Percentiles rank a stretch among this genome's conserved stretches.
These are phyloP conservation scores for Lophiostoma macrostomum DNA, from an alignment of 495 filamentous ascomycete species.

Conservation along the genomic window DNA sequence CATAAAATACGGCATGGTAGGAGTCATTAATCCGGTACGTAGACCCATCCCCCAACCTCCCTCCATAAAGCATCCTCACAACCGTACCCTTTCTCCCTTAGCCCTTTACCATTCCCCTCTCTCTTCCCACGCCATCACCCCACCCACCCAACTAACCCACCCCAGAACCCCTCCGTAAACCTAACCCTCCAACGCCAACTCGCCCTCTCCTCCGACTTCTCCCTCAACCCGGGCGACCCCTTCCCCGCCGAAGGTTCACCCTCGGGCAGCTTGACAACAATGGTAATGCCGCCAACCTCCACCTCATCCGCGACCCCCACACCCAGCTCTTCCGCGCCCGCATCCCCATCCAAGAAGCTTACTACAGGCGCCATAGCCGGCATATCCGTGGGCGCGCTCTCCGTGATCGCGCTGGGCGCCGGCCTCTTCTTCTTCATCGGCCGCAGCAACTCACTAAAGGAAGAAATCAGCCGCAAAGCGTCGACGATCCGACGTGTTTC, in stretches of 20 bases:
- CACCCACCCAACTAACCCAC: background rate
- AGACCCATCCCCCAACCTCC: background rate
- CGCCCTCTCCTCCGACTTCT: slow-evolving; percentile 38
- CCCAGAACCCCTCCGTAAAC: slow-evolving; percentile 8
- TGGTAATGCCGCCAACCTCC: slow-evolving; percentile 24
- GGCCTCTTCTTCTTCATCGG: slow-evolving; percentile 27
- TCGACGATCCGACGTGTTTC: slow-evolving; percentile 7
- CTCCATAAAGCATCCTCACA: no score
- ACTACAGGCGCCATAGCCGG: slow-evolving; percentile 46
- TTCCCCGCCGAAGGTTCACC: slow-evolving; percentile 32
- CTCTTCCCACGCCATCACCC: background rate
- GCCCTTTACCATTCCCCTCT: background rate
- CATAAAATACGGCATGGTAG: slow-evolving; percentile 45
- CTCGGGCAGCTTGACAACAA: background rate
- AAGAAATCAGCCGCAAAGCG: slow-evolving; percentile 18
- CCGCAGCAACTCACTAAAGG: slow-evolving; percentile 4
- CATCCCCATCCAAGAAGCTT: no score
- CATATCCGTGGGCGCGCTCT: slow-evolving; percentile 41
- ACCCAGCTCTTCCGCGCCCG: background rate
- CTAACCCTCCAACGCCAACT: slow-evolving; percentile 35
- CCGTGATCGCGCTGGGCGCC: slow-evolving; percentile 27
- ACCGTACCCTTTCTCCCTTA: no score
- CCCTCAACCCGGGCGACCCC: slow-evolving; percentile 45
- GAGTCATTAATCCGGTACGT: slow-evolving; percentile 46
- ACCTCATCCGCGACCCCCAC: background rate